Base-by-base conservation (phyloP, 2,329 filamentous ascomycete genomes). In the Metarhizium brunneum region DNA sequence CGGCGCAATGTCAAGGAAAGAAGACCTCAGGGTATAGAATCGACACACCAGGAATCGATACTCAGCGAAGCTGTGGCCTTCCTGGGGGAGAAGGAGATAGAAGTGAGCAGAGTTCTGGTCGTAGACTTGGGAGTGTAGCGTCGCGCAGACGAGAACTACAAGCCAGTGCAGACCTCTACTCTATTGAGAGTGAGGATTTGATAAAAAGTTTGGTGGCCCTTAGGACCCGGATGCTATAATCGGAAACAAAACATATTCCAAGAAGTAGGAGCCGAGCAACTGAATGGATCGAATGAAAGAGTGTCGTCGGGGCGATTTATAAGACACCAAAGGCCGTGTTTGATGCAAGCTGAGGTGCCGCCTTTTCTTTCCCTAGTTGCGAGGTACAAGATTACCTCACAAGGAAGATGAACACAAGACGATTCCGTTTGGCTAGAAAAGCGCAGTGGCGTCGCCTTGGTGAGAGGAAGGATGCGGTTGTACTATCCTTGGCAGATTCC, bases 221-320 rank as follows among this genome's bases (percentile, higher is more conserved):
- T 64, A 67, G 69, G 69, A 72, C 69, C 54, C 63, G 61, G 35
- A 55, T 67, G 69, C 64, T 72, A 72, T 72, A 72, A 71, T 50
- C 61, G 62, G 56, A 58, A 54, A 58, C 58, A 62, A 56, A 61
- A 68, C 69, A 72, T 72, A 57, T 59, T 71, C 47, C 47, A 50
- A 25, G 32, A 29, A 35, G 35, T 25, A 51, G 50, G 36, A 30
- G 25, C 50, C 10, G 35, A 40, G 5, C 20, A 16, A 7, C n/a
- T 13, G 16, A 29, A 32, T 47, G 40, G 51, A 13, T 10, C 14
- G n/a, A 35, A n/a, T 10, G 6, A 18, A 52, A 45, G 51, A 40
- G 6, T 30, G 45, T 48, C 45, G 45, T 13, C 20, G 45, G 14
- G 4, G 45, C 6, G 18, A 48, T 10, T 14, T 48, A 30, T 47